Evolutionary conservation across 2,329 filamentous ascomycete species (phyloP).

Genomic region (Colletotrichum salicis): DNA sequence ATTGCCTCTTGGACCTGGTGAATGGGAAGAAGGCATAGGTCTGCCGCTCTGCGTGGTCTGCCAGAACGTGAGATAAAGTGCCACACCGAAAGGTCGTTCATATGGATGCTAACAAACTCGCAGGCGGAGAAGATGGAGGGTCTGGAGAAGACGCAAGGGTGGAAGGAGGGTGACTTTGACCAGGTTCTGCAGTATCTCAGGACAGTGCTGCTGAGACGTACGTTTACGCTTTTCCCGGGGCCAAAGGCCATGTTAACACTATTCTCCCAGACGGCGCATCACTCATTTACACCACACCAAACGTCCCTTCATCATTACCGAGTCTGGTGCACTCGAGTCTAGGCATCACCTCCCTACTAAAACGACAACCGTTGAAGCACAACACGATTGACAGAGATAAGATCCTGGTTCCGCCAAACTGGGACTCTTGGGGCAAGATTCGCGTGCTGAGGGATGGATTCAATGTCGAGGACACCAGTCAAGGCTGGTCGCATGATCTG

Average conservation of each 20-base stretch:
- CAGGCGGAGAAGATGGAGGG: conserved; percentile 90
- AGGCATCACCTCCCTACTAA: conserved; percentile 84
- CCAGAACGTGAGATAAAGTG: conserved; percentile 75
- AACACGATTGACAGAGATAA: conserved; percentile 95
- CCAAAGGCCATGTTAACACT: conserved; percentile 38
- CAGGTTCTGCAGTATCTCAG: conserved; percentile 93
- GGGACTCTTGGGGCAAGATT: conserved; percentile 99
- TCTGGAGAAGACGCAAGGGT: conserved; percentile 87
- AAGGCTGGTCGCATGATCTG: conserved; percentile 87
- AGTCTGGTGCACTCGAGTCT: conserved; percentile 86
- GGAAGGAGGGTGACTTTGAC: conserved; percentile 97
- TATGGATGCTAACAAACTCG: conserved; percentile 37
- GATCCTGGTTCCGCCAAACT: conserved; percentile 93
- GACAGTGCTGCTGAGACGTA: conserved; percentile 88
- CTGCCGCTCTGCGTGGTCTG: conserved; percentile 94
- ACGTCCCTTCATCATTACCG: conserved; percentile 79
- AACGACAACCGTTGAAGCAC: conserved; percentile 82
- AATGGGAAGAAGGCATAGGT: conserved; percentile 92
- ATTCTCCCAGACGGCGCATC: conserved; percentile 76
- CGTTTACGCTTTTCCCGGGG: conserved; percentile 46
- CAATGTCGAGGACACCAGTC: conserved; percentile 86
- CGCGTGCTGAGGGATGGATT: conserved; percentile 90
- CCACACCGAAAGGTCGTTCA: no score
- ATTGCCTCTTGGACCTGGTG: conserved; percentile 84
- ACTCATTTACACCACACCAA: conserved; percentile 85